Evolutionary conservation across 164 flowering plant species (phyloP), one percentile per base, ranked within the genome.

Genomic region (Santalum album): DNA sequence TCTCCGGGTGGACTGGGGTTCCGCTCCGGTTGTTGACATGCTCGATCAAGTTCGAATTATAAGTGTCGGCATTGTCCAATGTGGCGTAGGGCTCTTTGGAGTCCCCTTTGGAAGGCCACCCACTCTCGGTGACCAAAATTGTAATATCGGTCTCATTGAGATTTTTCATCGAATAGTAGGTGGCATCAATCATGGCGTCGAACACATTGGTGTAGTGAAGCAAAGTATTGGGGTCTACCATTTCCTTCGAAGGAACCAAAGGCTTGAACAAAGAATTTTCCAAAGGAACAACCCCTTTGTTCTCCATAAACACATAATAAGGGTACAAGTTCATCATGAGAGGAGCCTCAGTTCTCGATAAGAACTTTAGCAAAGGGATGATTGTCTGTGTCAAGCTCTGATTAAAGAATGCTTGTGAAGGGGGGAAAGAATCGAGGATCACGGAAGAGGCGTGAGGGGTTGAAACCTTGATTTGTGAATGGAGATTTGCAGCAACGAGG

Each of bases 271-370:
- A 64, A 0, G 87, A 69, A 57, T 82, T 89, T 36, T 89, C 96
- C 15, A 92, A 58, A 29, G 99, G 99, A 6, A 92, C 97, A 11
- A 87, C 84, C 6, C 95, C 96, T 56, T 81, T 87, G 69, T 85
- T 89, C 72, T 89, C 82, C 99, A 92, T 92, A 58, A 85, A 89
- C 12, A 92, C 97, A 39, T 92, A 92, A 59, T 92, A 92, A 25
- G 99, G 97, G 51, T 92, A 92, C 55, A 92, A 67, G 56, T 92
- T 92, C 84, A 92, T 79, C 99, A 92, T 92, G 53, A 92, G 48
- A 0, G 96, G 95, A 7, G 99, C 70, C 10, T 65, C 69, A 0
- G 96, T 92, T 56, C 66, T 75, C 0, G 90, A 82, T 38, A 78
- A 46, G 67, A 92, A 92, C 51, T 71, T 76, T 42, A 89, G 64